Base-by-base conservation (phyloP, 306 rosid species). In the Sesbania bispinosa region DNA sequence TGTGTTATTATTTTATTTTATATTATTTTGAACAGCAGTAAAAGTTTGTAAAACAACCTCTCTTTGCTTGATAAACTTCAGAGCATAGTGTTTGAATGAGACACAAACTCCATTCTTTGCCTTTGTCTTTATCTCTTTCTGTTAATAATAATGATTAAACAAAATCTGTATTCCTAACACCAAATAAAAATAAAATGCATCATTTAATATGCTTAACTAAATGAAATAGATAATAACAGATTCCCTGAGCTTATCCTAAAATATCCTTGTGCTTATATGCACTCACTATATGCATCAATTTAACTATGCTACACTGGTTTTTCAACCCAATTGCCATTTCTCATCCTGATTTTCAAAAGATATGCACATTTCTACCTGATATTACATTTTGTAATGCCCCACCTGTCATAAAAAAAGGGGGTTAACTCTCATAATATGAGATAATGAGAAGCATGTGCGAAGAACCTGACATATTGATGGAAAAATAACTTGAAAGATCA, bases 321-420 rank as follows among this genome's bases (percentile, higher is more conserved):
- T 19, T 77, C 13, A 5, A 66, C 38, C 60, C 62, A 10, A 19
- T 26, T 45, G 43, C 69, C 23, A 8, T 67, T 33, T 58, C 54
- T n/a, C 74, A 54, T 54, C 60, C 32, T 67, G 29, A 57, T 58
- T 58, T 66, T 16, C 52, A 30, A 6, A 66, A 47, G 59, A 42
- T 39, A 42, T 21, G 60, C 60, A 54, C 41, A 66, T 75, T 39
- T 42, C 50, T 57, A 55, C 68, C 29, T 24, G 52, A 23, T 55
- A 42, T 66, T 75, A 8, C 61, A 43, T 53, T 27, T 30, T 43
- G 30, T 14, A 30, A 23, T 67, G 62, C 19, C 32, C 62, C 35
- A 9, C 51, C 21, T 18, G 62, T 41, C 21, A 14, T 54, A 35
- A 59, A 10, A 55, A 47, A 55, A 16, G 26, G 7, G 43, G 39